Conservation (phyloP, 2,329 filamentous ascomycete species). For the Parastagonospora nodorum region DNA sequence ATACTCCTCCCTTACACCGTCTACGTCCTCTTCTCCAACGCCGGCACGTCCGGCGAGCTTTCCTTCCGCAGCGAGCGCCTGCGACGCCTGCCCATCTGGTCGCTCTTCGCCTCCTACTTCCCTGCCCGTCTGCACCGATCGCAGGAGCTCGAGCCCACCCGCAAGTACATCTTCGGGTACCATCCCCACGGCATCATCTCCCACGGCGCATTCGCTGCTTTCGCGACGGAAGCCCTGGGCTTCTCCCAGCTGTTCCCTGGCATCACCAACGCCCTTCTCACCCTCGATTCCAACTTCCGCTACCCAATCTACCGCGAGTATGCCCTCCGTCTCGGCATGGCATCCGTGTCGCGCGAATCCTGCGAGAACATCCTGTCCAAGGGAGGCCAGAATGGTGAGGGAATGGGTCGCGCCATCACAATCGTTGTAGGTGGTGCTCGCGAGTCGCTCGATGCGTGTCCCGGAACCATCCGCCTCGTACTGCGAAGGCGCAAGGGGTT, state of each 20-base stretch:
- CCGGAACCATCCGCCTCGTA: conserved; percentile 76
- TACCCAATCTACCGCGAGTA: conserved; percentile 95
- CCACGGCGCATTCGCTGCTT: conserved; percentile 91
- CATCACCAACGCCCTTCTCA: conserved; percentile 91
- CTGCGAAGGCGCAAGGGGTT: conserved; percentile 88
- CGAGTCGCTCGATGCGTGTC: conserved; percentile 87
- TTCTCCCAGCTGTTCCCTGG: conserved; percentile 89
- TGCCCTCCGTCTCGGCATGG: conserved; percentile 83
- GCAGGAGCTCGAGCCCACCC: conserved; percentile 73
- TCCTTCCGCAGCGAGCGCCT: conserved; percentile 75
- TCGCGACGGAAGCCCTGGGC: conserved; percentile 86
- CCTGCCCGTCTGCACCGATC: conserved; percentile 88
- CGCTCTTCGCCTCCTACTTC: conserved; percentile 89
- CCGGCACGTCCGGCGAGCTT: conserved; percentile 75
- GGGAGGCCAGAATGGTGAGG: conserved; percentile 76
- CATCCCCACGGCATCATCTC: conserved; percentile 98
- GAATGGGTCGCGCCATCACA: conserved; percentile 93
- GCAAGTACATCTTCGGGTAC: conserved; percentile 97
- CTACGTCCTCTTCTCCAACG: conserved; percentile 79
- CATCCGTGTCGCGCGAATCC: conserved; percentile 87
- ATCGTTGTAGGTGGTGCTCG: conserved; percentile 93
- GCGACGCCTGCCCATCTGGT: conserved; percentile 78
- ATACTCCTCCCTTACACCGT: conserved; percentile 77
- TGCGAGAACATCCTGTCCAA: conserved; percentile 86
- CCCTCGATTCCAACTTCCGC: conserved; percentile 93